Conservation (phyloP, 2,329 filamentous ascomycete species). For the Arthroderma uncinatum region DNA sequence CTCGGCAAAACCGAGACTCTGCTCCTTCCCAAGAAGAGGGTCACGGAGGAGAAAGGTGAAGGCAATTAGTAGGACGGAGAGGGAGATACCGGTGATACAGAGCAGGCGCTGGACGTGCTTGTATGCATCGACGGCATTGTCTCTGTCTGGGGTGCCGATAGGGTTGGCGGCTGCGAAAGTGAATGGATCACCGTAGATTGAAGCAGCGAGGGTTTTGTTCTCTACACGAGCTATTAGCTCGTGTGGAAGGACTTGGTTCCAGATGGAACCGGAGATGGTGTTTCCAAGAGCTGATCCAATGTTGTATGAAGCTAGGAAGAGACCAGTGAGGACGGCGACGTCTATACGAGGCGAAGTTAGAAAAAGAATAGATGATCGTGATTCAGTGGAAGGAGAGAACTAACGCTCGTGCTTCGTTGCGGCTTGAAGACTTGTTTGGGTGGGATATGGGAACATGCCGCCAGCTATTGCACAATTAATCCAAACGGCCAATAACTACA, state of each 20-base stretch:
- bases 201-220: conserved; percentile 31
- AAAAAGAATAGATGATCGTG: not conserved
- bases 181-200: conserved; percentile 36
- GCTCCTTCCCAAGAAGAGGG: conserved; percentile 36
- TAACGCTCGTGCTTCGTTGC: conserved; percentile 40
- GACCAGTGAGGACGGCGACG: conserved; percentile 52
- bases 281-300: conserved; percentile 51
- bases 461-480: conserved; percentile 31
- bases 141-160: conserved; percentile 35
- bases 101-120: conserved; percentile 38
- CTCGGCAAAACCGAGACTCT: conserved; percentile 37
- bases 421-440: conserved; percentile 42
- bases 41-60: conserved; percentile 39
- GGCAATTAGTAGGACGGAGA: conserved; percentile 37
- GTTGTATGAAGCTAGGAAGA: conserved; percentile 54
- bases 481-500: not conserved
- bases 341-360: conserved; percentile 23
- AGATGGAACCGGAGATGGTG: conserved; percentile 51
- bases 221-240: conserved; percentile 32
- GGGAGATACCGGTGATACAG: conserved; percentile 42
- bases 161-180: conserved; percentile 29
- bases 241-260: conserved; percentile 47
- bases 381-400: conserved; percentile 11
- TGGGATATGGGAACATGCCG: conserved; percentile 49
- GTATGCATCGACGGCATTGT: conserved; percentile 37